Evolutionary conservation across 1,284 basidiomycete species (phyloP), one percentile per base, ranked within the genome.

Genomic region (Moesziomyces parantarcticus): DNA sequence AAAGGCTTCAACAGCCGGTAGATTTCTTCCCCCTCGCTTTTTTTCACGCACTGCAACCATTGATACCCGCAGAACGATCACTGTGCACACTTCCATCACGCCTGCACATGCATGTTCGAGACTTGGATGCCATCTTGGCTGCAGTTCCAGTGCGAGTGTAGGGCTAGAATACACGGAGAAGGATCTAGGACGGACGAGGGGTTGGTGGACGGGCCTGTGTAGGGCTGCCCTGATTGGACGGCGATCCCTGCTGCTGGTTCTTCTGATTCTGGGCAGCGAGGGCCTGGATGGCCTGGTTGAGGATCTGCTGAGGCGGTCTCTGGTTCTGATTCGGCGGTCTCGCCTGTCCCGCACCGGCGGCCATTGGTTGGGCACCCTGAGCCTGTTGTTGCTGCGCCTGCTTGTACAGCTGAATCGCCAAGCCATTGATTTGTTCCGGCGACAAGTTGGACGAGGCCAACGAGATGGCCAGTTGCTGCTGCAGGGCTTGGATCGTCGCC

Each of bases 341-440:
- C 3, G 32, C 32, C 18, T 40, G n/a, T 10, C 9, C 8, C 6
- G 29, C 8, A 29, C 29, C 29, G 21, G 8, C n/a, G 29, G 20
- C 46, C 29, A 13, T 50, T 16, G 13, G n/a, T 26, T 11, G 36
- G n/a, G 36, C 40, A 39, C 53, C 46, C 46, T 50, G 46, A 21
- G 45, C 48, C 29, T 51, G 51, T 29, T 73, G 65, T 52, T 61
- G 55, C 43, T 79, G 77, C 8, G 78, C 78, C 52, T 79, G 78
- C 51, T 77, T 77, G 57, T 78, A 79, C 50, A 79, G 60, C 52
- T 79, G 78, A 10, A 76, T 50, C 14, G 78, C 78, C 8, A 79
- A 53, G 3, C 74, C 65, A 43, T 78, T 79, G 60, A 79, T 79
- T 63, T 79, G 76, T 48, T 79, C 78, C 29, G 73, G 67, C 18